Base-by-base conservation (phyloP, 2,329 filamentous ascomycete species). In the Aspergillus hiratsukae region DNA sequence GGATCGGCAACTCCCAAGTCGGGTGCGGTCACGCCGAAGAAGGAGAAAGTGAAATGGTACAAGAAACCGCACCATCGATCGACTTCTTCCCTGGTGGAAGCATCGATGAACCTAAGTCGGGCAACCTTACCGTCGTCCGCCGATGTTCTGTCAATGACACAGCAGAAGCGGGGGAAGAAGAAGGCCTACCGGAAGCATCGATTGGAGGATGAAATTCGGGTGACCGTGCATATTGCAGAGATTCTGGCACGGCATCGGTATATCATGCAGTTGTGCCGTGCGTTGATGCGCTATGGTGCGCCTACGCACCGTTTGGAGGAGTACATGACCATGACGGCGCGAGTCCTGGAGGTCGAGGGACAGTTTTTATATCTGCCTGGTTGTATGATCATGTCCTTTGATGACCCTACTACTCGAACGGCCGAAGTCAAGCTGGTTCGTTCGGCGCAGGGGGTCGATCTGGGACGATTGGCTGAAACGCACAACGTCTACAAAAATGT, bases 231-330 rank as follows among this genome's bases (percentile, higher is more conserved):
- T 66, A 81, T 87, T 58, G 82, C 82, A n/a, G 82, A 84, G 58
- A 92, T 88, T 19, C 81, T 96, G 23, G 85, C 87, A 49, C 84
- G 91, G 1, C 91, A 96, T 64, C 84, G 85, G 48, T 96, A 95
- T 69, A 82, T 97, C 17, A 81, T 92, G 58, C 91, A 90, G 72
- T 82, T 97, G 41, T 96, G 91, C 68, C 85, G 86, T 37, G 89
- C 90, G 1, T 77, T 96, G 54, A 96, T 97, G 91, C 81, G 85
- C 67, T 96, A 90, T 62, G 92, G 92, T 21, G 92, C 92, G 0
- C 92, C 92, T 1, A 95, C 91, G 0, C 92, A 97, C 75, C 86
- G 92, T 21, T 79, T 96, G 9, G 92, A 96, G 73, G 76, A 96
- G 69, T 96, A 95, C 72, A 87, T 96, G 83, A 86, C 83, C 62